Conservation (phyloP, 805 yeast genomes). For the Teunomyces funiuensis region DNA sequence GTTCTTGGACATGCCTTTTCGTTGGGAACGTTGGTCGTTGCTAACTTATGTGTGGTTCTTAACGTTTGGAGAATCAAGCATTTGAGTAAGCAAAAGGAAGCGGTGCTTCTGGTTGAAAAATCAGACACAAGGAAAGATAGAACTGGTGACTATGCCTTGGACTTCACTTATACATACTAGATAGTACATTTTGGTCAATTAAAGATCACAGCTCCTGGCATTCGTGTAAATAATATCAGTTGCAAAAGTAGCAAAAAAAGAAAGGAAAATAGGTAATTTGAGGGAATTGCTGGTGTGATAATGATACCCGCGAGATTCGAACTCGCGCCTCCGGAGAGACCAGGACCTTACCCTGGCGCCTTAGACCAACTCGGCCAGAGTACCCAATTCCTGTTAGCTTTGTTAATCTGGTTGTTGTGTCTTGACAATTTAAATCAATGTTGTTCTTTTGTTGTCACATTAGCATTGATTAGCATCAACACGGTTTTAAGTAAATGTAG, state of each 20-base stretch:
- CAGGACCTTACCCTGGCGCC: slow-evolving; percentile 25
- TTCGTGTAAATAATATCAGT: not conserved
- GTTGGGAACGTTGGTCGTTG: slow-evolving; percentile 30
- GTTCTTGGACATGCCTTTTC: slow-evolving; percentile 41
- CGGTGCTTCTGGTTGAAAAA: slow-evolving; percentile 18
- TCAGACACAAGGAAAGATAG: slow-evolving; percentile 17
- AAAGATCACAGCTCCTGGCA: no score
- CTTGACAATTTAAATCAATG: not conserved
- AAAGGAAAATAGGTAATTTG: slow-evolving; percentile 14
- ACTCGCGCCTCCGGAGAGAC: slow-evolving; percentile 23
- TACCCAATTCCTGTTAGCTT: slow-evolving; percentile 16
- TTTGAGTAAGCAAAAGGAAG: slow-evolving; percentile 8
- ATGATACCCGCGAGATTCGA: slow-evolving; percentile 23
- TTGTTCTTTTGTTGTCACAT: no score
- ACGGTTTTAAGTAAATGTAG: no score
- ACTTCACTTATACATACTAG: slow-evolving; percentile 19
- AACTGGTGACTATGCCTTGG: slow-evolving; percentile 22
- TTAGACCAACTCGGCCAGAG: slow-evolving; percentile 24
- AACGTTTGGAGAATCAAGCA: slow-evolving; percentile 15
- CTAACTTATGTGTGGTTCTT: slow-evolving; percentile 16
- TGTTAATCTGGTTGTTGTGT: not conserved
- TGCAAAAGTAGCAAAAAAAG: slow-evolving; percentile 4
- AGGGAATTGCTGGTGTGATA: slow-evolving; percentile 19
- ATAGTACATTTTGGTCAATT: no score
- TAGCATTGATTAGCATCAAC: no score